A percentile compares a stretch with the other conserved stretches of the same genome.
These are phyloP conservation scores for Escallonia herrerae DNA, from an alignment of 129 eudicot genomes.

Conservation along the genomic window DNA sequence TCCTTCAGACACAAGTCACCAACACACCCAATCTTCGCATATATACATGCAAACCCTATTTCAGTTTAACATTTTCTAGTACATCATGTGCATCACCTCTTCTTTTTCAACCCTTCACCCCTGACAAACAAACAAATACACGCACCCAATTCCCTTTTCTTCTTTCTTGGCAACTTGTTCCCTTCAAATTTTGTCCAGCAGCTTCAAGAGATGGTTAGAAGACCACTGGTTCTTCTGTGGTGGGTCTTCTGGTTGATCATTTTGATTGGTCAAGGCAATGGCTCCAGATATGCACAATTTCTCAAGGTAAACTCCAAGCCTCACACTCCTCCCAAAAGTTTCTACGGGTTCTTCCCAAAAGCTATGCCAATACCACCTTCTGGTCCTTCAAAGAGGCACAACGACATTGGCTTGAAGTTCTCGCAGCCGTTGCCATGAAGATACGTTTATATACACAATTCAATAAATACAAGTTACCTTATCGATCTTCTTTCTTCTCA, in stretches of 20 bases:
- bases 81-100: not conserved
- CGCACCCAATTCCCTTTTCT: not conserved
- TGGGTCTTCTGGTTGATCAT: conserved; percentile 9
- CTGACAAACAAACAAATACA: conserved; percentile 2
- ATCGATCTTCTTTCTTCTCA: not conserved
- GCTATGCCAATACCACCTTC: conserved; percentile 33
- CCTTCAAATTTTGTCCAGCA: conserved; percentile 7
- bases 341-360: conserved; percentile 28
- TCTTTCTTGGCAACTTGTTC: not conserved
- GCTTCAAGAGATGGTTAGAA: conserved; percentile 6
- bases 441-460: not conserved
- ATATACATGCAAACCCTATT: not conserved
- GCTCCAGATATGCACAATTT: conserved; percentile 28
- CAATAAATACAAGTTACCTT: not conserved
- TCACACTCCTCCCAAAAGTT: conserved; percentile 13
- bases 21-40: conserved; percentile 14
- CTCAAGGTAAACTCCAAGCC: conserved; percentile 21
- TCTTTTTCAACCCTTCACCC: conserved; percentile 1
- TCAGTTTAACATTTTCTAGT: not conserved
- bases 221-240: conserved; percentile 15
- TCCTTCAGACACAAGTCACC: conserved; percentile 51
- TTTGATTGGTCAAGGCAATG: conserved; percentile 18
- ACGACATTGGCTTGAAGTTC: conserved; percentile 22
- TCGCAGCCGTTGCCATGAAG: conserved; percentile 20
- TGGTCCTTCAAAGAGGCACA: conserved; percentile 43